A percentile compares a stretch with the other conserved stretches of the same genome.
Conservation (phyloP, 225 moss, liverwort and hornwort species). For the Polytrichum formosum region DNA sequence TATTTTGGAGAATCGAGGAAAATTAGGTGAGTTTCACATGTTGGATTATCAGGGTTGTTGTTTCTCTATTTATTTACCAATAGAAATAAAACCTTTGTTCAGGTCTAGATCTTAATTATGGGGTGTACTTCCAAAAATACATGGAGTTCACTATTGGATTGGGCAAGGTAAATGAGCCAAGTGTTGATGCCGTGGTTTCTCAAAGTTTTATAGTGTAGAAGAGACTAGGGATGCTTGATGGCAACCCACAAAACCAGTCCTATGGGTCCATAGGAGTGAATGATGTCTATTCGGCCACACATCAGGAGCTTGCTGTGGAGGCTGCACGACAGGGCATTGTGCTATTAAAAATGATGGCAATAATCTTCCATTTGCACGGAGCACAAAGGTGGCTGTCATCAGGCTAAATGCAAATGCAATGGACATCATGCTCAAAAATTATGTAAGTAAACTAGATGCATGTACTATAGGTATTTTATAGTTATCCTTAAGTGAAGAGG, state of each 20-base stretch:
- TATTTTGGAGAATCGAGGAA: too few relatives aligned
- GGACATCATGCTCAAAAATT: constrained; percentile 22
- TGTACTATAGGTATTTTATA: too few relatives aligned
- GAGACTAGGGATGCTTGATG: constrained; percentile 57
- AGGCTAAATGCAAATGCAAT: constrained; percentile 43
- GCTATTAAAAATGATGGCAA: constrained; percentile 38
- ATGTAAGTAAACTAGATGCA: constrained; percentile 6
- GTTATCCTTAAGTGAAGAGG: too few relatives aligned
- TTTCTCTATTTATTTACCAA: too few relatives aligned
- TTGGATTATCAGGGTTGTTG: too few relatives aligned
- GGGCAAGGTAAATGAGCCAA: constrained; percentile 13
- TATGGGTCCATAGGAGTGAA: constrained; percentile 22
- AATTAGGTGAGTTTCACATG: too few relatives aligned
- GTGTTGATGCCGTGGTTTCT: constrained; percentile 25
- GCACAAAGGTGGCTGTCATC: constrained; percentile 31
- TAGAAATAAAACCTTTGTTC: too few relatives aligned
- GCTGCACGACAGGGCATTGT: constrained; percentile 52
- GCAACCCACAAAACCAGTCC: constrained; percentile 19
- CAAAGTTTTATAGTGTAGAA: constrained; percentile 34
- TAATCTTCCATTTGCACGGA: constrained; percentile 17
- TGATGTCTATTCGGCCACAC: constrained; percentile 31
- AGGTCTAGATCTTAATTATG: too few relatives aligned
- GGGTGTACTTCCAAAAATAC: too few relatives aligned
- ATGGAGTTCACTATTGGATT: too few relatives aligned
- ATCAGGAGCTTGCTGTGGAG: constrained; percentile 47